phyloP scores from a whole-genome alignment of 2,329 filamentous ascomycete species.

The Talaromyces pinophilus region DNA sequence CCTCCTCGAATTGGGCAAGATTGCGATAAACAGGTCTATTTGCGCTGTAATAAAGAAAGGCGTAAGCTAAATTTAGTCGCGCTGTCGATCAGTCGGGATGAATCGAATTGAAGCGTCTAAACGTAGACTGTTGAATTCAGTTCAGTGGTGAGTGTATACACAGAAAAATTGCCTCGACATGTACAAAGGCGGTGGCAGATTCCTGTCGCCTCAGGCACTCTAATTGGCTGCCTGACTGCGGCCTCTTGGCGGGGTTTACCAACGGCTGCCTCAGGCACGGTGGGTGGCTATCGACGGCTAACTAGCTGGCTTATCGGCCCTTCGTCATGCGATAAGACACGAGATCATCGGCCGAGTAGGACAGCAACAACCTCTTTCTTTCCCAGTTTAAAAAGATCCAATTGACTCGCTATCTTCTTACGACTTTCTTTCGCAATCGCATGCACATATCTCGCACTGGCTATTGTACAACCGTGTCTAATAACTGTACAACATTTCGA shows the following conservation, averaged over 20 bases:
- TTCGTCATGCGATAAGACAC: conserved; percentile 10
- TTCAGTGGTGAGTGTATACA: neutral
- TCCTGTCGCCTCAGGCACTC: neutral
- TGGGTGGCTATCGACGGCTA: conserved; percentile 3
- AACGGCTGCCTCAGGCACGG: conserved; percentile 17
- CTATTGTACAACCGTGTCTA: neutral
- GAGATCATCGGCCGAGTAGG: conserved; percentile 3
- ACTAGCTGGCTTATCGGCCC: neutral
- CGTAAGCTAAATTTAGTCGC: neutral
- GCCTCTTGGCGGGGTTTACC: conserved; percentile 1
- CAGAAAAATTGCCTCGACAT: conserved; percentile 10
- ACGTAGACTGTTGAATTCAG: neutral
- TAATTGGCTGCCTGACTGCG: neutral
- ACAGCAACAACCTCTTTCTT: neutral
- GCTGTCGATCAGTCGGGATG: neutral
- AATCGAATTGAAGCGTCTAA: neutral
- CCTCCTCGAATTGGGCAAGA: neutral
- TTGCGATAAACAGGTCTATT: neutral
- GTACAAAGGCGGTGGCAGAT: conserved; percentile 16
- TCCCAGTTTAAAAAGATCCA: neutral
- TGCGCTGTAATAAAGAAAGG: neutral
- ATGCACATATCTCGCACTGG: conserved; percentile 1
- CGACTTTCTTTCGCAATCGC: neutral
- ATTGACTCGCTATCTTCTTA: neutral
- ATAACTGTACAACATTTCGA: neutral